Percentiles rank a stretch among this genome's conserved stretches.
These are phyloP conservation scores for Aureobasidium subglaciale DNA, from an alignment of 2,329 filamentous ascomycete genomes.

Conservation along the genomic window DNA sequence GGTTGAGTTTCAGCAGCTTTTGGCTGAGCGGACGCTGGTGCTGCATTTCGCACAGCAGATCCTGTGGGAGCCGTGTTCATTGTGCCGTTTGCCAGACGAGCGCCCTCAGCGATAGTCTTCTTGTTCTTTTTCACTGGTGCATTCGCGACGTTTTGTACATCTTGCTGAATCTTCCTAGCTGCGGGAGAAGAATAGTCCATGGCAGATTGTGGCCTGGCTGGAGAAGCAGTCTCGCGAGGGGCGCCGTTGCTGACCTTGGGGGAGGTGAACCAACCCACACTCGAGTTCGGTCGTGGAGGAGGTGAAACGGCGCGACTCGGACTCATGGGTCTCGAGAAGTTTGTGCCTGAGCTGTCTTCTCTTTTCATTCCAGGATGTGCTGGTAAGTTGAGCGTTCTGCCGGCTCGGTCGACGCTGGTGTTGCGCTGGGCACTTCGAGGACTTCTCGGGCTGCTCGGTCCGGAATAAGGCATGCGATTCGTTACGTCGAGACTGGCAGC, in stretches of 20 bases:
- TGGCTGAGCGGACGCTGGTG: background rate
- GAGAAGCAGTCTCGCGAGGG: constrained; percentile 22
- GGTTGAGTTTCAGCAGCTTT: background rate
- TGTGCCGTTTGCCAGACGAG: constrained; percentile 43
- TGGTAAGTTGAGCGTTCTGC: constrained; percentile 28
- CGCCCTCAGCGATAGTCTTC: constrained; percentile 31
- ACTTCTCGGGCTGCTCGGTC: constrained; percentile 37
- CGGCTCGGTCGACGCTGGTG: constrained; percentile 25
- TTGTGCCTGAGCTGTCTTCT: constrained; percentile 39
- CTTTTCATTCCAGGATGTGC: constrained; percentile 38
- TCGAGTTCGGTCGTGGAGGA: constrained; percentile 12
- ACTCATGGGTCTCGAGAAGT: constrained; percentile 48
- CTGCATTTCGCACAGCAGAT: constrained; percentile 33
- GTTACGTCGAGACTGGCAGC: constrained; percentile 47
- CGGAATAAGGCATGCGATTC: constrained; percentile 39
- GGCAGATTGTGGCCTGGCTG: constrained; percentile 26
- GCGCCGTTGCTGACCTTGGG: constrained; percentile 21
- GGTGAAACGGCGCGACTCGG: constrained; percentile 6
- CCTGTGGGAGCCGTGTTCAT: constrained; percentile 45
- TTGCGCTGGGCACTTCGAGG: constrained; percentile 31
- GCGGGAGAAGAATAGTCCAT: constrained; percentile 21
- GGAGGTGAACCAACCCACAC: constrained; percentile 34
- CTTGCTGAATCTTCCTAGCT: constrained; percentile 25
- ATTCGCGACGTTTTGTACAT: constrained; percentile 30
- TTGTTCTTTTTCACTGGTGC: constrained; percentile 38